A percentile compares a stretch with the other conserved stretches of the same genome.
Evolutionary conservation across 768 basidiomycete species (phyloP).

Genomic region (Boletus rubropictus): DNA sequence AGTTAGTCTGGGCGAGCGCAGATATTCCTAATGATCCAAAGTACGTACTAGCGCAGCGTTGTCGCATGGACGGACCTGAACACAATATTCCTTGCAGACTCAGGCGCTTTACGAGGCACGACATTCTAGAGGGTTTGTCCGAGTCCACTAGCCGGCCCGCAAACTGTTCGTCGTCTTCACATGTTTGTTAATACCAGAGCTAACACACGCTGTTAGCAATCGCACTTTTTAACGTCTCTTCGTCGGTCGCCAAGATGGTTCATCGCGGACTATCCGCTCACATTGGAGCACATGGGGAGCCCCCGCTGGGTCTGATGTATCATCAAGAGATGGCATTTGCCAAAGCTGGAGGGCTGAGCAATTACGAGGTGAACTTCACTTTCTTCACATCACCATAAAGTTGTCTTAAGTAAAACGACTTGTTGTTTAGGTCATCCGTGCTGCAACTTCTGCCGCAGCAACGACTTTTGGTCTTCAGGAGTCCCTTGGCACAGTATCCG

Average conservation of each 20-base stretch:
- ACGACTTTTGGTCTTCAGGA: conserved; percentile 55
- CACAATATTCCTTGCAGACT: conserved; percentile 36
- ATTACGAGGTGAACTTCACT: conserved; percentile 51
- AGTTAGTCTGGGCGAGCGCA: conserved; percentile 59
- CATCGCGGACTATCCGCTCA: conserved; percentile 53
- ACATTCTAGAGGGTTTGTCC: conserved; percentile 51
- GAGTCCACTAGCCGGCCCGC: conserved; percentile 57
- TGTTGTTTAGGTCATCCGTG: conserved; percentile 49
- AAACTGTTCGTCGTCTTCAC: conserved; percentile 41
- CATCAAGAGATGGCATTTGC: conserved; percentile 71
- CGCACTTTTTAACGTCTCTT: conserved; percentile 63
- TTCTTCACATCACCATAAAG: not conserved
- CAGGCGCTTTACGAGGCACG: conserved; percentile 58
- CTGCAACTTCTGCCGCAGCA: conserved; percentile 64
- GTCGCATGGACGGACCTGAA: not conserved
- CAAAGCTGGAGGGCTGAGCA: conserved; percentile 55
- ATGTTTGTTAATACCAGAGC: not conserved
- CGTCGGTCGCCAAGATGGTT: conserved; percentile 65
- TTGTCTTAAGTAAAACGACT: not conserved
- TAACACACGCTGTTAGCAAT: conserved; percentile 39
- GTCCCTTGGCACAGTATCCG: conserved; percentile 57
- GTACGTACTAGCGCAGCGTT: conserved; percentile 31
- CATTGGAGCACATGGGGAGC: conserved; percentile 72
- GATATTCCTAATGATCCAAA: conserved; percentile 66
- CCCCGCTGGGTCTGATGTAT: conserved; percentile 69